Percentiles rank a stretch among this genome's conserved stretches.
phyloP scores from a whole-genome alignment of 176 grass and related monocot genomes.

The Aechmea fasciata region DNA sequence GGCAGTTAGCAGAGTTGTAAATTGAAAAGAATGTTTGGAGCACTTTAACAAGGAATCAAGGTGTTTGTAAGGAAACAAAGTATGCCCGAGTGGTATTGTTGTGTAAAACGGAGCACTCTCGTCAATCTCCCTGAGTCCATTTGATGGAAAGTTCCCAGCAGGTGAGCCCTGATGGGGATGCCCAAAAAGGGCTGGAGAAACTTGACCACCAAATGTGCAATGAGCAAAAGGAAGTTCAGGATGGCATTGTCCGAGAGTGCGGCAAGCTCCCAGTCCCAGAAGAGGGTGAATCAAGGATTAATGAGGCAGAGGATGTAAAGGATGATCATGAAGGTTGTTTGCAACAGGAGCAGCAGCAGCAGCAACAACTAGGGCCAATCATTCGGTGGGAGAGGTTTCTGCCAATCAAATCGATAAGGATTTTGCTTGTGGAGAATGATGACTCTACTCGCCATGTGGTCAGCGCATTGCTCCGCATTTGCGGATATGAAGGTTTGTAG shows the following conservation, averaged over 20 bases:
- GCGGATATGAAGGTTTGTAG: slow-evolving; percentile 75
- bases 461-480: slow-evolving; percentile 66
- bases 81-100: slow-evolving; percentile 21
- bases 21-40: slow-evolving; percentile 9
- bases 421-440: slow-evolving; percentile 82
- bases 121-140: slow-evolving; percentile 30
- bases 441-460: slow-evolving; percentile 80
- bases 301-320: slow-evolving; percentile 23
- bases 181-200: slow-evolving; percentile 15
- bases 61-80: slow-evolving; percentile 23
- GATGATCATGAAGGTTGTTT: slow-evolving; percentile 11
- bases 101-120: slow-evolving; percentile 6
- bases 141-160: slow-evolving; percentile 48
- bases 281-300: slow-evolving; percentile 32
- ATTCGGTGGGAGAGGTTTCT: slow-evolving; percentile 79
- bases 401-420: slow-evolving; percentile 52
- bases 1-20: not conserved
- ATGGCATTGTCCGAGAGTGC: slow-evolving; percentile 16
- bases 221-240: slow-evolving; percentile 8
- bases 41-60: slow-evolving; percentile 20
- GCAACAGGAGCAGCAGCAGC: slow-evolving; percentile 32
- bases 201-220: not conserved
- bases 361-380: slow-evolving; percentile 16
- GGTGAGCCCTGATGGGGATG: slow-evolving; percentile 23
- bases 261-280: slow-evolving; percentile 17